phyloP scores from a whole-genome alignment of 257 asterid genomes.

The Solanum sitiens region DNA sequence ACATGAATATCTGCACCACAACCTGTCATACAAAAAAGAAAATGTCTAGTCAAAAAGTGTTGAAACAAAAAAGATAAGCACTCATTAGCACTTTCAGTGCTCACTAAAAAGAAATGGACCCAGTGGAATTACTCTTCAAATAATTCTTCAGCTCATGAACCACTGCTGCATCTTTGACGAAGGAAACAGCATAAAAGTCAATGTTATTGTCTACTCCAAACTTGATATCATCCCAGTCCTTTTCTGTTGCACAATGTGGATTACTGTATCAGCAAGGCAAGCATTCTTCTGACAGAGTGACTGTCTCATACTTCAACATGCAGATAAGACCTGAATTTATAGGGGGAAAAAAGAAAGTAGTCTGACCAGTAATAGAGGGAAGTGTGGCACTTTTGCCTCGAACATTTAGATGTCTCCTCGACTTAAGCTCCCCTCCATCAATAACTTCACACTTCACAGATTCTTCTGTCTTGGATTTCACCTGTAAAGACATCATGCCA shows the following conservation, averaged over 20 bases:
- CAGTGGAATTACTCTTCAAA: slow-evolving; percentile 44
- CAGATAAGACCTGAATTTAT: not conserved
- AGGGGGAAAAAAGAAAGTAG: not conserved
- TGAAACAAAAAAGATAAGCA: not conserved
- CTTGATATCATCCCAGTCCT: slow-evolving; percentile 97
- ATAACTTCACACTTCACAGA: slow-evolving; percentile 89
- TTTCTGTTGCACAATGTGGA: slow-evolving; percentile 46
- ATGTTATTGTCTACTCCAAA: slow-evolving; percentile 92
- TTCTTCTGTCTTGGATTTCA: slow-evolving; percentile 68
- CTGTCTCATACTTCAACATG: not conserved
- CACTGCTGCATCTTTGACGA: slow-evolving; percentile 96
- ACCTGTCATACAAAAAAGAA: slow-evolving; percentile 18
- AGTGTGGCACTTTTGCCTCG: slow-evolving; percentile 97
- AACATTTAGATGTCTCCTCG: slow-evolving; percentile 91
- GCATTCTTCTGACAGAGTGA: not conserved
- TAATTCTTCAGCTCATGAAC: slow-evolving; percentile 92
- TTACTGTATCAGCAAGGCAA: slow-evolving; percentile 5
- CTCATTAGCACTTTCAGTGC: not conserved
- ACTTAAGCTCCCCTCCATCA: slow-evolving; percentile 97
- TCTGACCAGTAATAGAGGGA: slow-evolving; percentile 88
- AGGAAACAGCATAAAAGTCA: slow-evolving; percentile 94
- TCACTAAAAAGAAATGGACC: not conserved
- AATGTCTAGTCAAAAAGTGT: not conserved
- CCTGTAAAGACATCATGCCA: slow-evolving; percentile 91
- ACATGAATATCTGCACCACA: slow-evolving; percentile 88